phyloP scores from a whole-genome alignment of 78 protist genomes.

The Anaeramoeba flamelloides region DNA sequence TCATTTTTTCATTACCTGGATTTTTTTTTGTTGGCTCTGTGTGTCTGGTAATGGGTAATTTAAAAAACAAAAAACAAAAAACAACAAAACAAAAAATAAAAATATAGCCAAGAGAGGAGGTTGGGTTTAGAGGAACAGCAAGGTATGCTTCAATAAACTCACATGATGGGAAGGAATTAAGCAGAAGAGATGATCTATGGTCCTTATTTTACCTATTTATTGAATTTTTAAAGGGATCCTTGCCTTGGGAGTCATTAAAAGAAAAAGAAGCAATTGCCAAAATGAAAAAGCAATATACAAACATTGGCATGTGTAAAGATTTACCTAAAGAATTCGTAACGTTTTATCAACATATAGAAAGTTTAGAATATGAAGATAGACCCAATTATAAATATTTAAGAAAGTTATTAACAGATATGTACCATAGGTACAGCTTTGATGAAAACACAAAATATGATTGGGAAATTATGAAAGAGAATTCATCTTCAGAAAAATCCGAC shows the following conservation, averaged over 20 bases:
- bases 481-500: too few species aligned
- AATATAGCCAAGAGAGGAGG: not conserved
- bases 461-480: not conserved
- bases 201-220: not conserved
- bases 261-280: not conserved
- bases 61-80: not conserved
- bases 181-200: not conserved
- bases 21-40: too few species aligned
- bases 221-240: not conserved
- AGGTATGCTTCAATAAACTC: not conserved
- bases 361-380: not conserved
- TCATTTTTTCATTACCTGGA: too few species aligned
- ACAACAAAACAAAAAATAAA: not conserved
- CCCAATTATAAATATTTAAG: not conserved
- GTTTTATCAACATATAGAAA: not conserved
- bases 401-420: not conserved
- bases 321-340: not conserved
- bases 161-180: not conserved
- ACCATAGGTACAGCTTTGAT: not conserved
- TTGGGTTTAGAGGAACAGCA: conserved; percentile 3
- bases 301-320: not conserved
- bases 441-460: not conserved
- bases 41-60: too few species aligned
- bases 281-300: not conserved
- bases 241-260: not conserved